Evolutionary conservation across 2,329 filamentous ascomycete species (phyloP).

Genomic region (Neopestalotiopsis sp.): DNA sequence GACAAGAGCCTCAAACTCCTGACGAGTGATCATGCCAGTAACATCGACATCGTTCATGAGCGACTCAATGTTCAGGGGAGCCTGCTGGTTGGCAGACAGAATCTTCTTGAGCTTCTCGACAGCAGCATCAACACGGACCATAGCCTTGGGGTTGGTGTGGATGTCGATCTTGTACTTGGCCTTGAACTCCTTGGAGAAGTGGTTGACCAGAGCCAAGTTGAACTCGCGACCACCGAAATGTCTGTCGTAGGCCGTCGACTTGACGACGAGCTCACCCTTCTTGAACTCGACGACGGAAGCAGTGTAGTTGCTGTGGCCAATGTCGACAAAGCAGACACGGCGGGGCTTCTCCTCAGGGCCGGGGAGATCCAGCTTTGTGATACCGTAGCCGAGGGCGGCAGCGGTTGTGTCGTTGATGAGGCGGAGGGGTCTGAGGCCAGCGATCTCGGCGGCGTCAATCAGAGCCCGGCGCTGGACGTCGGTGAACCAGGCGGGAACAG

Average conservation of each 20-base stretch:
- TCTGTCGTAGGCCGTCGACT: conserved; percentile 89
- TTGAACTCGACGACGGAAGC: conserved; percentile 93
- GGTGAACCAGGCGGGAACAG: conserved; percentile 96
- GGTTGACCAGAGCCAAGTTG: conserved; percentile 91
- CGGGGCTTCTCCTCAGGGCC: conserved; percentile 87
- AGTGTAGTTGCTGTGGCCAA: conserved; percentile 96
- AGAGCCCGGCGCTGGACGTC: conserved; percentile 89
- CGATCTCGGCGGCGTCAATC: conserved; percentile 90
- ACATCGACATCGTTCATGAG: conserved; percentile 99
- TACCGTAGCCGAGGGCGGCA: conserved; percentile 93
- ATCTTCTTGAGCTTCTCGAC: conserved; percentile 99
- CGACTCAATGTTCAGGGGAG: conserved; percentile 95
- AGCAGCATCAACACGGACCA: conserved; percentile 82
- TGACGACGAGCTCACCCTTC: conserved; percentile 95
- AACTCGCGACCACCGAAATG: conserved; percentile 98
- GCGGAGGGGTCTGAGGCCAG: conserved; percentile 88
- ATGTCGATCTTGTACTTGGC: conserved; percentile 98
- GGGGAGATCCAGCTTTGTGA: conserved; percentile 93
- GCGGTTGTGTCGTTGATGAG: conserved; percentile 99
- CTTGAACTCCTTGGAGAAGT: conserved; percentile 95
- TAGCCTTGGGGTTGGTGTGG: conserved; percentile 85
- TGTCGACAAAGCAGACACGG: conserved; percentile 89
- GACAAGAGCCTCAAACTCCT: conserved; percentile 91
- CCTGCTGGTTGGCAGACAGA: conserved; percentile 90
- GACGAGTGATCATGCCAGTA: conserved; percentile 83